A percentile compares a stretch with the other conserved stretches of the same genome.
These are phyloP conservation scores for Stephania japonica DNA, from an alignment of 164 flowering plant species.

Conservation along the genomic window DNA sequence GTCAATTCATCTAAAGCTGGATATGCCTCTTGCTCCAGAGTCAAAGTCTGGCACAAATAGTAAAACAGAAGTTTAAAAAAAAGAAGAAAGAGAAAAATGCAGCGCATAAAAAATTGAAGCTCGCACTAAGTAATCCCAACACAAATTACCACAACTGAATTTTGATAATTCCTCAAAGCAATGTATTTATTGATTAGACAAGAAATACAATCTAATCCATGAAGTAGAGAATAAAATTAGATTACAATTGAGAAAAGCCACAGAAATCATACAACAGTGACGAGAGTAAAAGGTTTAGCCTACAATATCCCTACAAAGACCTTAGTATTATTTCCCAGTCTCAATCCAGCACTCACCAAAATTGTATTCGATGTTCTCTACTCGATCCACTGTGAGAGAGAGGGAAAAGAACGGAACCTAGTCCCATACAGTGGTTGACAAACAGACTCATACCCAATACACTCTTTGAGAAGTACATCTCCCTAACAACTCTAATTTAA, in stretches of 20 bases:
- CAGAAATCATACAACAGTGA: background rate
- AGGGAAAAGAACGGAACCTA: no score
- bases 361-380: background rate
- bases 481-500: no score
- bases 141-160: background rate
- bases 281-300: background rate
- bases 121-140: background rate
- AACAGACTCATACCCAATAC: no score
- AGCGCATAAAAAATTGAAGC: background rate
- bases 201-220: background rate
- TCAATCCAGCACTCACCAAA: background rate
- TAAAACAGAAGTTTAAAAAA: background rate
- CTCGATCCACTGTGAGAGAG: background rate
- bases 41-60: slow-evolving; percentile 28
- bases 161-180: background rate
- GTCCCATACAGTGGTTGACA: no score
- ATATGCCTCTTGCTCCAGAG: slow-evolving; percentile 54
- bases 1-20: slow-evolving; percentile 55
- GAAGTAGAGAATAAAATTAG: background rate
- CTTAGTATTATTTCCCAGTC: background rate
- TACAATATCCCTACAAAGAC: background rate
- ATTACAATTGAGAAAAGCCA: background rate
- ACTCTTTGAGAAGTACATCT: no score
- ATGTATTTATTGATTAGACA: background rate
- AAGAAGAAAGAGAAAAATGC: no score